Evolutionary conservation across 2,329 filamentous ascomycete species (phyloP), one percentile per base, ranked within the genome.

Genomic region (Botrytis porri): DNA sequence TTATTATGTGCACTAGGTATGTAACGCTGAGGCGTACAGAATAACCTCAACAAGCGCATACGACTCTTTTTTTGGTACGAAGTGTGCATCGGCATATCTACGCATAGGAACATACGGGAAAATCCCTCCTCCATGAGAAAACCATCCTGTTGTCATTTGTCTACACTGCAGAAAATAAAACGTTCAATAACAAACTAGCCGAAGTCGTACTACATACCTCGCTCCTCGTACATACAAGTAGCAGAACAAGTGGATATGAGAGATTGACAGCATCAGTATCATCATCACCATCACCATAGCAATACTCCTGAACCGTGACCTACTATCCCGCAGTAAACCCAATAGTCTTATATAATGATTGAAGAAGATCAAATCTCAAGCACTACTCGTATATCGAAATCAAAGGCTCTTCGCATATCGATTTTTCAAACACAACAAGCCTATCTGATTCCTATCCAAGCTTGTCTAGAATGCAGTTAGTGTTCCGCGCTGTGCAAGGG

Each of bases 21-120:
- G 62, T 64, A 45, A 64, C 62, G 16, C 41, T 32, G 62, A 29
- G n/a, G 62, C 62, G 62, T 45, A 64, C 62, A 35, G 32, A 20
- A 64, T 25, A 45, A 64, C n/a, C 62, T 64, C 29, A 25, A 64
- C 41, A 64, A 64, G 62, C 39, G 62, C 39, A 64, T 45, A 64
- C 62, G n/a, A 64, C 51, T 57, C 20, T 45, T 64, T 29, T 45
- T 45, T 45, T 35, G n/a, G 39, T 45, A 45, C 62, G 41, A 64
- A 45, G 41, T 64, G 41, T 64, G 62, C 41, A 45, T 45, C 16
- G 8, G 25, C 60, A 39, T 62, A 62, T 6, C 12, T 25, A 41
- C 25, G 25, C 60, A 41, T 62, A 41, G 35, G 14, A 39, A 41
- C 37, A 62, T 29, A 41, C 8, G 61, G 39, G 29, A 43, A 63